Evolutionary conservation across 345 rosid species (phyloP), one percentile per base, ranked within the genome.

Genomic region (Bruguiera parviflora): DNA sequence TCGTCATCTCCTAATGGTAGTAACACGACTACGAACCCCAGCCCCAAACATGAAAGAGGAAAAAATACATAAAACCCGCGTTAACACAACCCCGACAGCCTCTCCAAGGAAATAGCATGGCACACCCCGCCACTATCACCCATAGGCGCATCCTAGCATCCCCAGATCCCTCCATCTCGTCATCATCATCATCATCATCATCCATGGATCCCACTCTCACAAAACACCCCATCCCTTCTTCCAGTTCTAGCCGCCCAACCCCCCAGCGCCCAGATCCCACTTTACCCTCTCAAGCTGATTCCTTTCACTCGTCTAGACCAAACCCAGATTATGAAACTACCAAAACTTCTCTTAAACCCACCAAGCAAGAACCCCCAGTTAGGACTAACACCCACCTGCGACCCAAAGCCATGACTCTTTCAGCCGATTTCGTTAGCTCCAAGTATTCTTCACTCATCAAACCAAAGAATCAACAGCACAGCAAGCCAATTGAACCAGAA

Each of bases 351-450:
- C 65, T 66, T 18, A 69, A 65, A 28, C 75, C 83, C 78, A 70
- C 28, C 70, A 65, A 71, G 20, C 59, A 53, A n/a, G 72, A 37
- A 20, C 72, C 75, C 8, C 66, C 77, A 1, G 25, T 71, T 47
- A 28, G 52, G 56, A 52, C 32, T 21, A 84, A 78, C 66, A 67
- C 69, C 60, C 83, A 53, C 66, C 76, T 80, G 77, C 87, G 84
- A 70, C 86, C 85, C 74, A 85, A 79, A 77, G 67, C 87, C 77
- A 46, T 83, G 84, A 74, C 77, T 5, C 64, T 74, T 60, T 86
- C 91, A 2, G 88, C 88, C 22, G 88, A 83, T 75, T 82, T 81
- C 47, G 87, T 72, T 67, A 66, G 80, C 60, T 69, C 78, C 67
- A 67, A 52, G 77, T 69, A 72, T 32, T 15, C 49, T 13, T 37